Evolutionary conservation across 1,284 basidiomycete species (phyloP).

Genomic region (Austroboletus novae-zelandiae): DNA sequence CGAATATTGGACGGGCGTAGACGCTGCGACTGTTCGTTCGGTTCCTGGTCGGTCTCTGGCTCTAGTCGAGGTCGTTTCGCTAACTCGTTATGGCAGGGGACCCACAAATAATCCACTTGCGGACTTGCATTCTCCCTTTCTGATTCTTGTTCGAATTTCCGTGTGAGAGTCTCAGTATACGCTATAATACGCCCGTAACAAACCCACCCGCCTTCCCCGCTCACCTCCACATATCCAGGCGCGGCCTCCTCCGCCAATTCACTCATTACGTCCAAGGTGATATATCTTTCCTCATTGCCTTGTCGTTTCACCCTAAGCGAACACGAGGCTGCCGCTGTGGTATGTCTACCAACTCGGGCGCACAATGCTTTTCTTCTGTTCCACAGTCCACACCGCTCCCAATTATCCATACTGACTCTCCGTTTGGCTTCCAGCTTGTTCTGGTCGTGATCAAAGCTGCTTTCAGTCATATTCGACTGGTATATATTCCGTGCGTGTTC

Average conservation of each 20-base stretch:
- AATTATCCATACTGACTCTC: slow-evolving; percentile 12
- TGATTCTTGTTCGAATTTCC: slow-evolving; percentile 33
- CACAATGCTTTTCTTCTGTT: slow-evolving; percentile 23
- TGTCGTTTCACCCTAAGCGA: slow-evolving; percentile 19
- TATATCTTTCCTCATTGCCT: slow-evolving; percentile 8
- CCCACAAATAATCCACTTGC: slow-evolving; percentile 44
- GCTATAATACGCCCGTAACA: slow-evolving; percentile 2
- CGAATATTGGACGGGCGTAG: background rate
- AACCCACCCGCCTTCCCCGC: slow-evolving; percentile 1
- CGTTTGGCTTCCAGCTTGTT: slow-evolving; percentile 19
- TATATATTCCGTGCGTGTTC: slow-evolving; percentile 29
- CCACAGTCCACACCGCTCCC: slow-evolving; percentile 23
- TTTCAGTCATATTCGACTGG: slow-evolving; percentile 24
- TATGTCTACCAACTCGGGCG: slow-evolving; percentile 16
- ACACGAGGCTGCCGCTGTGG: slow-evolving; percentile 21
- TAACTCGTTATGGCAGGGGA: slow-evolving; percentile 38
- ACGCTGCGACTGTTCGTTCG: background rate
- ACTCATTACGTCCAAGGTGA: slow-evolving; percentile 56
- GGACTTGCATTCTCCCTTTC: slow-evolving; percentile 33
- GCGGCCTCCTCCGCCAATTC: slow-evolving; percentile 69
- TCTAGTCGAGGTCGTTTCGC: slow-evolving; percentile 8
- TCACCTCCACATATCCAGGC: slow-evolving; percentile 41
- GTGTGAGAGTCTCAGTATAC: slow-evolving; percentile 36
- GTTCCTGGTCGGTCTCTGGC: slow-evolving; percentile 20
- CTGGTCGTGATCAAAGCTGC: slow-evolving; percentile 25